Base-by-base conservation (phyloP, 2,329 filamentous ascomycete genomes). In the Neopestalotiopsis clavispora region DNA sequence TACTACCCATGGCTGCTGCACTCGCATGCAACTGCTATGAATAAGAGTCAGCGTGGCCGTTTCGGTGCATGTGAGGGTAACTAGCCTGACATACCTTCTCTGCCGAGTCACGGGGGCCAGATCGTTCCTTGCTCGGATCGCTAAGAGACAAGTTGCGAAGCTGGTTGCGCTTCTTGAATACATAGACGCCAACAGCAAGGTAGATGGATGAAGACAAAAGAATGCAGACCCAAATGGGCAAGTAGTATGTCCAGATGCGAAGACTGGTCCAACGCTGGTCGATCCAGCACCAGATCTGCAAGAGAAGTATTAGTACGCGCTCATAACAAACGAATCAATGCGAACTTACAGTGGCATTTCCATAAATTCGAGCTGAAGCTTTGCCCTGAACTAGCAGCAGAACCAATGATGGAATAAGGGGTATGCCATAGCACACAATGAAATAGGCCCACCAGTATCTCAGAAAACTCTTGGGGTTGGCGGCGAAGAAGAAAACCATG, bases 391-490 rank as follows among this genome's bases (percentile, higher is more conserved):
- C 80, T 61, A 92, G 85, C 34, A 94, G 84, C 70, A 92, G 89
- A 23, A 87, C 81, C 34, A 95, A 76, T 0, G 92, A 88, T 9
- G 92, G 91, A 42, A 92, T 77, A 38, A 91, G 89, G 0, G 93
- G 92, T 1, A 92, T 74, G 0, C 92, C 92, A 69, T 94, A 96
- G 77, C 92, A 94, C 61, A 90, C 80, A 1, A 90, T 65, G 49
- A 90, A 85, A 77, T 95, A 95, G 63, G 90, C 84, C 86, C 91
- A 93, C 75, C 91, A 87, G 77, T 92, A 92, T 61, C 87, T 86
- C n/a, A 87, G 86, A 75, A 94, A 94, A 65, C 92, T 90, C 7
- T 90, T 91, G 0, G 87, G 87, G 61, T 84, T 88, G 62, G 85
- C 84, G n/a, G 85, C 83, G 72, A 85, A 86, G 79, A 89, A 90